Evolutionary conservation across 2,329 filamentous ascomycete species (phyloP).

Genomic region (Pseudogymnoascus sp.): DNA sequence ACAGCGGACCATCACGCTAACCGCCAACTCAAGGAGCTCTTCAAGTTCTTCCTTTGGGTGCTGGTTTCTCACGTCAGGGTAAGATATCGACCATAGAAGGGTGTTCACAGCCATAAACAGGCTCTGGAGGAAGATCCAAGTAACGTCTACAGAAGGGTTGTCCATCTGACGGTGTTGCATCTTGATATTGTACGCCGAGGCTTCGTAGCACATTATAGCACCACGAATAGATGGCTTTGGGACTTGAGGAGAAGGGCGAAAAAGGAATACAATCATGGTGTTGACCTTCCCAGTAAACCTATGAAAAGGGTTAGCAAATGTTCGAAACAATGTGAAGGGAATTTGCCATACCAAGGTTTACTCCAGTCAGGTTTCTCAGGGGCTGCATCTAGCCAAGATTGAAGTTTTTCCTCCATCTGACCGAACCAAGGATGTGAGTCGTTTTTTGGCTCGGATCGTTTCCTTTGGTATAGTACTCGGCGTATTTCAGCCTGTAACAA

Average conservation of each 20-base stretch:
- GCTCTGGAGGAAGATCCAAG: constrained; percentile 86
- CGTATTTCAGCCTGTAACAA: constrained; percentile 82
- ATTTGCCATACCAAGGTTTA: constrained; percentile 59
- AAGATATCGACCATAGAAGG: constrained; percentile 85
- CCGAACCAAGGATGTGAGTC: constrained; percentile 84
- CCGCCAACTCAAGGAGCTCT: constrained; percentile 62
- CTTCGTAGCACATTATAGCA: constrained; percentile 75
- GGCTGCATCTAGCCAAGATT: constrained; percentile 69
- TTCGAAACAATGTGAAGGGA: background rate
- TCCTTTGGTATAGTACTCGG: constrained; percentile 77
- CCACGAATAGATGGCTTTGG: constrained; percentile 75
- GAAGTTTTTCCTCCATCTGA: constrained; percentile 70
- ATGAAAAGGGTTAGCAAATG: constrained; percentile 16
- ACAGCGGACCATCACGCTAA: constrained; percentile 73
- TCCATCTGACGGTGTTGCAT: constrained; percentile 75
- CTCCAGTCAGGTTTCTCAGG: constrained; percentile 67
- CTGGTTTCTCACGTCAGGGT: constrained; percentile 68
- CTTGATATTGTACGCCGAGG: constrained; percentile 72
- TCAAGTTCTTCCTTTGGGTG: constrained; percentile 72
- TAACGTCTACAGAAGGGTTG: constrained; percentile 70
- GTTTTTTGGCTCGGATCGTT: constrained; percentile 65
- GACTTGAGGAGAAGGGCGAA: constrained; percentile 85
- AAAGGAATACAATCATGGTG: constrained; percentile 81
- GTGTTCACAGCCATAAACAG: constrained; percentile 91
- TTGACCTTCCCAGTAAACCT: constrained; percentile 68